Percentiles rank a stretch among this genome's conserved stretches.
These are phyloP conservation scores for Polymyxa betae DNA, from an alignment of 208 protist genomes.

Conservation along the genomic window DNA sequence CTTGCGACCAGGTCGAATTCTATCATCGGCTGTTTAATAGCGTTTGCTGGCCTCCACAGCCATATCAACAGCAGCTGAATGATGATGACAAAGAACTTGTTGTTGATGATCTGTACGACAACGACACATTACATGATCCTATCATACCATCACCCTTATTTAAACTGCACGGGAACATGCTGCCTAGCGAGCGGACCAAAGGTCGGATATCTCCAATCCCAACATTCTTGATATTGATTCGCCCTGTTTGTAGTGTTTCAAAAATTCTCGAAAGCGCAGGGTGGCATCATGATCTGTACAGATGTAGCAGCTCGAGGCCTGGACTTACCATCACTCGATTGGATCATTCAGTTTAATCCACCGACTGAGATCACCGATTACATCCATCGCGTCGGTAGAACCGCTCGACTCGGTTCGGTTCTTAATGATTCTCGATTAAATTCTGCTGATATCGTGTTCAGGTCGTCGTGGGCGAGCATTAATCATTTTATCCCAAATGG, in stretches of 20 bases:
- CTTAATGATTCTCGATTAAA: neutral
- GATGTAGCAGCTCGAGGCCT: constrained; percentile 79
- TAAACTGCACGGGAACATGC: constrained; percentile 51
- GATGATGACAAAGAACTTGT: constrained; percentile 18
- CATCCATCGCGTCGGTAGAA: constrained; percentile 92
- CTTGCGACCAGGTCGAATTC: constrained; percentile 80
- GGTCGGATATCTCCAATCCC: neutral
- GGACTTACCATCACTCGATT: constrained; percentile 91
- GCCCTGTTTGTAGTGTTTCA: constrained; percentile 87
- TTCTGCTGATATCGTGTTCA: neutral
- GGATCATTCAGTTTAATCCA: constrained; percentile 97
- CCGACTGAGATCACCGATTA: constrained; percentile 91
- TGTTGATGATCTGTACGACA: neutral
- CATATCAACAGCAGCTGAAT: neutral
- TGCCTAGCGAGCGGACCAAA: neutral
- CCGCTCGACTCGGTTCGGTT: constrained; percentile 83
- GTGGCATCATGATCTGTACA: constrained; percentile 90
- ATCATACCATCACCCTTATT: constrained; percentile 44
- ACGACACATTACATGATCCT: constrained; percentile 10
- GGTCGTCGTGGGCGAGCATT: neutral
- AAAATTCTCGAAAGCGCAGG: constrained; percentile 80
- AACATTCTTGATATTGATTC: constrained; percentile 78
- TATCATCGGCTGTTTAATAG: constrained; percentile 73
- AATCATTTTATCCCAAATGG: constrained; percentile 10
- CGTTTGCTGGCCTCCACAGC: constrained; percentile 4